Evolutionary conservation across 2,329 filamentous ascomycete species (phyloP), one percentile per base, ranked within the genome.

Genomic region (Nigrospora sphaerica): DNA sequence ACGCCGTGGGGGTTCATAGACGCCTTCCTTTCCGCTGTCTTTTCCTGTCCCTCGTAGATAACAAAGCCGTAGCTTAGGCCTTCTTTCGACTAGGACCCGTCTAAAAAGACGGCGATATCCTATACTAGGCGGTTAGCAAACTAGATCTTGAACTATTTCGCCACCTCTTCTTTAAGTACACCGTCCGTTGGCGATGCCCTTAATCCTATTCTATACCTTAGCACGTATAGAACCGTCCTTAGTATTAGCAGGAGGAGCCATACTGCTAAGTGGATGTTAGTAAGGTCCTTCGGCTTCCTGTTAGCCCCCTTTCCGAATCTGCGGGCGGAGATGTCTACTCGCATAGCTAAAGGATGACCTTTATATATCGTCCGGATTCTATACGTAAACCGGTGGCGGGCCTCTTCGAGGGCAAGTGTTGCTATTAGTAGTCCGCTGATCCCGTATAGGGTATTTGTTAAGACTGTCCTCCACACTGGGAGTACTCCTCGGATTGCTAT

Each of bases 401-500:
- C 32, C 32, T 34, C 10, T 14, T 34, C 14, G 14, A 34, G 32
- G 14, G 14, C 14, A 34, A 34, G 10, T 34, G 10, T 14, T 34
- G 14, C 32, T 34, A 34, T 34, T 34, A 34, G 32, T 10, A 34
- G 32, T 14, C 32, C 10, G 10, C 14, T 34, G 14, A 34, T 34
- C 10, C 10, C 32, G 32, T 10, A 34, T 10, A 34, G 32, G 10
- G 32, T 34, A 34, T 34, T 14, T 34, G 10, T 10, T 34, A 34
- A 14, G 32, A 10, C 10, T 34, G 14, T 34, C 14, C 32, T 34
- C 14, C 14, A 34, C 14, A 34, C 32, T 14, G 45, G 45, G 9
- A 47, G 41, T 45, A 37, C 41, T n/a, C 12, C 45, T 45, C 40
- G 16, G 18, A 45, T 12, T 11, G 41, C 41, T 17, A 12, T 38